phyloP scores from a whole-genome alignment of 345 rosid genomes.

The Ailanthus altissimus region DNA sequence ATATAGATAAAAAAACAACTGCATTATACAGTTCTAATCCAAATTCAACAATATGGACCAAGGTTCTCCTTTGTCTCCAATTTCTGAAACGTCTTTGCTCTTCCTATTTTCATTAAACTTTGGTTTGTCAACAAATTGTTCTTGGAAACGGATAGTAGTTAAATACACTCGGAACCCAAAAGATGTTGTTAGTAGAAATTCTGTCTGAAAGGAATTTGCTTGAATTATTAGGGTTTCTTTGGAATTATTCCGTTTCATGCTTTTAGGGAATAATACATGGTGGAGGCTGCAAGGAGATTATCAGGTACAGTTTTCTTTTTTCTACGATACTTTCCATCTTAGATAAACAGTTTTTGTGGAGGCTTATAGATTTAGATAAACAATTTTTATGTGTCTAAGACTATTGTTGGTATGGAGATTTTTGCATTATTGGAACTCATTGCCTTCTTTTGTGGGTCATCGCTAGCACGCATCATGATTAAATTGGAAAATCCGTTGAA shows the following conservation, averaged over 20 bases:
- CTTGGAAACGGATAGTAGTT: not conserved
- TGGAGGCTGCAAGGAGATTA: slow-evolving; percentile 1
- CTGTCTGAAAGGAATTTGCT: not conserved
- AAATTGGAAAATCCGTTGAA: not conserved
- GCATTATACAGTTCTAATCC: no score
- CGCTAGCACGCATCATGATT: not conserved
- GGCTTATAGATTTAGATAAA: not conserved
- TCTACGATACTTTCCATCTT: not conserved
- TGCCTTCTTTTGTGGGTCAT: not conserved
- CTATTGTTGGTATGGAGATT: not conserved
- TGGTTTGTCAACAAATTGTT: not conserved
- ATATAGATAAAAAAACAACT: no score
- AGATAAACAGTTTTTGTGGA: not conserved
- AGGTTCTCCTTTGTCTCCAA: not conserved
- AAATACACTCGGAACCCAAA: no score
- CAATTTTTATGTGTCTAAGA: not conserved
- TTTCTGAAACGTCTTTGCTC: not conserved
- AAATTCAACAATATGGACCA: not conserved
- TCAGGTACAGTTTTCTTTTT: not conserved
- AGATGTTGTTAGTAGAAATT: not conserved
- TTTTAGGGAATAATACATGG: not conserved
- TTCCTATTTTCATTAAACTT: not conserved
- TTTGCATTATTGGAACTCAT: not conserved
- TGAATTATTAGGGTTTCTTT: not conserved
- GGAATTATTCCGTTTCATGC: not conserved